Conservation (phyloP, 192 early-diverging fungal species). For the Lunasporangiospora selenospora region DNA sequence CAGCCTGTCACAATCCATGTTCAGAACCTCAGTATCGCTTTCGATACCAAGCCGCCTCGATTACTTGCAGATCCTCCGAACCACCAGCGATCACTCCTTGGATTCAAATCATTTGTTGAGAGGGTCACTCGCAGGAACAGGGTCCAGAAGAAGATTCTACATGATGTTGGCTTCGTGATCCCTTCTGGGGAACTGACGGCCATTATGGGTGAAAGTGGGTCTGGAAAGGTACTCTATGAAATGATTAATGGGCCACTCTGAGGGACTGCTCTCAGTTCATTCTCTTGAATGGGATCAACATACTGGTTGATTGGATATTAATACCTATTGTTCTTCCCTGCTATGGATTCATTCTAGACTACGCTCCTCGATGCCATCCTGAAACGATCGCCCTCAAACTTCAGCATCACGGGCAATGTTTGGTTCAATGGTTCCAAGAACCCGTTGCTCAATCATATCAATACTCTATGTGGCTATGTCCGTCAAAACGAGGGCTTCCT, state of each 20-base stretch:
- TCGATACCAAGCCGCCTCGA: too few species aligned
- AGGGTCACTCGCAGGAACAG: too few species aligned
- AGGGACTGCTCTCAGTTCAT: too few species aligned
- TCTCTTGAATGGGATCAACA: too few species aligned
- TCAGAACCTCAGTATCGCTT: not conserved
- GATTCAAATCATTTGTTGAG: too few species aligned
- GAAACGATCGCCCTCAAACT: not conserved
- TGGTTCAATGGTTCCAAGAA: constrained; percentile 18
- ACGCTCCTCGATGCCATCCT: constrained; percentile 5
- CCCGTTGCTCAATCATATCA: constrained; percentile 4
- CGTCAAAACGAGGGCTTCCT: constrained; percentile 13
- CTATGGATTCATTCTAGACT: too few species aligned
- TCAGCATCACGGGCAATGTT: constrained; percentile 1
- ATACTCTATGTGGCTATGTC: constrained; percentile 12
- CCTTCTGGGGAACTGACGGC: constrained; percentile 10
- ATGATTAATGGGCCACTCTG: too few species aligned
- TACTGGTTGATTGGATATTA: too few species aligned
- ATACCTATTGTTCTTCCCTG: too few species aligned
- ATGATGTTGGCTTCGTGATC: constrained; percentile 3
- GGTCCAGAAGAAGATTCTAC: not conserved
- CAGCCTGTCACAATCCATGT: not conserved
- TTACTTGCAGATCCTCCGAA: too few species aligned
- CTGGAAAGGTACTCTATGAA: constrained; percentile 35
- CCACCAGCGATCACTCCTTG: too few species aligned
- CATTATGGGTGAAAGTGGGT: constrained; percentile 23